Percentiles rank a stretch among this genome's conserved stretches.
Conservation (phyloP, 371 early-diverging fungal species). For the Phascolomyces articulosus region DNA sequence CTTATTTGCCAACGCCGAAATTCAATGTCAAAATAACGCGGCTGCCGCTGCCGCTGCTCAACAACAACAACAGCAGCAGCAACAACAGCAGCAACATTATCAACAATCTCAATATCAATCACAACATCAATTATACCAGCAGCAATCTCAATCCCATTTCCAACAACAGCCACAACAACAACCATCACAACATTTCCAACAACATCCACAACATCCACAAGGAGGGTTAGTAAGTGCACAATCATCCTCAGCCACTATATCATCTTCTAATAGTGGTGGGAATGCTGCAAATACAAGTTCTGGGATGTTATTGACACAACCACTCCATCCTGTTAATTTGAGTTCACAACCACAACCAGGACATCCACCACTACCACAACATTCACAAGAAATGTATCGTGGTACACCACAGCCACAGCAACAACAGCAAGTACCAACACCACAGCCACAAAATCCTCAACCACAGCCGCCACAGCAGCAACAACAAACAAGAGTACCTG, state of each 20-base stretch:
- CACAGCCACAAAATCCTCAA: too few species aligned
- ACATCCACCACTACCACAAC: conserved; percentile 1
- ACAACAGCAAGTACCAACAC: neutral
- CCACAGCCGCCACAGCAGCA: too few species aligned
- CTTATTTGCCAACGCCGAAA: conserved; percentile 25
- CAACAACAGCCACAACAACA: neutral
- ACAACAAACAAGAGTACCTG: too few species aligned
- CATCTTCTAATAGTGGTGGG: neutral
- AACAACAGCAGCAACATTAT: neutral
- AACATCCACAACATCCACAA: neutral
- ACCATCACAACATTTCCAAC: neutral
- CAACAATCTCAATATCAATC: conserved; percentile 1
- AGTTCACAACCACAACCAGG: neutral
- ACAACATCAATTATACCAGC: conserved; percentile 1
- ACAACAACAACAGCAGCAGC: conserved; percentile 14
- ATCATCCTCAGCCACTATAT: neutral
- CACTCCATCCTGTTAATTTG: conserved; percentile 3
- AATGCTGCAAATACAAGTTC: neutral
- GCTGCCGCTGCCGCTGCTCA: neutral
- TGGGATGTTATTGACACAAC: neutral
- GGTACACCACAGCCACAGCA: neutral
- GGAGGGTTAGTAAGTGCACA: neutral
- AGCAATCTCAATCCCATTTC: conserved; percentile 2
- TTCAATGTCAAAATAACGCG: neutral
- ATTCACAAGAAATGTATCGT: neutral